phyloP scores from a whole-genome alignment of 768 basidiomycete genomes.

The Hygrophorus russula region DNA sequence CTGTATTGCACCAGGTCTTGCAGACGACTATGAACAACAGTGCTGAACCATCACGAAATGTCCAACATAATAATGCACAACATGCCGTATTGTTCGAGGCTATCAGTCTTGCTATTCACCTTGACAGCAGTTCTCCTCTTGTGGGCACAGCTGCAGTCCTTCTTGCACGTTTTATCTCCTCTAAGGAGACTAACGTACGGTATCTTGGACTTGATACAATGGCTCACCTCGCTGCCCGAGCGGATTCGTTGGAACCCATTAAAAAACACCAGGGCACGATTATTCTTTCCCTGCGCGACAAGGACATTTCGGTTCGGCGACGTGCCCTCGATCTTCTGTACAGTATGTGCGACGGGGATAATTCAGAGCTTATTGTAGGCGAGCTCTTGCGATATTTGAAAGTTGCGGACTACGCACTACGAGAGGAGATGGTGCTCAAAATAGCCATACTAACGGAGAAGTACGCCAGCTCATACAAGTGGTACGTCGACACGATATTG shows the following conservation, averaged over 20 bases:
- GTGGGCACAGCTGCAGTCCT: conserved; percentile 83
- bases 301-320: conserved; percentile 92
- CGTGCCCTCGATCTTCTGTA: conserved; percentile 92
- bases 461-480: conserved; percentile 94
- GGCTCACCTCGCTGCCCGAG: conserved; percentile 93
- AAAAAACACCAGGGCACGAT: conserved; percentile 96
- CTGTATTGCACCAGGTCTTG: conserved; percentile 71
- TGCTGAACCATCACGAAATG: conserved; percentile 84
- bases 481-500: conserved; percentile 98
- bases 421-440: conserved; percentile 98
- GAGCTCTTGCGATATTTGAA: conserved; percentile 89
- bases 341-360: conserved; percentile 98
- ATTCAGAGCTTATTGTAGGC: conserved; percentile 91
- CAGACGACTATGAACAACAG: conserved; percentile 87
- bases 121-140: conserved; percentile 83
- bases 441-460: conserved; percentile 99
- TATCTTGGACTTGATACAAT: conserved; percentile 97
- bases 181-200: conserved; percentile 96
- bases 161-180: conserved; percentile 91
- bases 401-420: conserved; percentile 92
- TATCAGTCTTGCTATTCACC: conserved; percentile 90
- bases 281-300: conserved; percentile 87
- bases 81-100: conserved; percentile 98
- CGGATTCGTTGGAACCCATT: conserved; percentile 83
- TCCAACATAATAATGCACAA: conserved; percentile 98